phyloP scores from a whole-genome alignment of 345 rosid genomes.

The Tarenaya hassleriana region DNA sequence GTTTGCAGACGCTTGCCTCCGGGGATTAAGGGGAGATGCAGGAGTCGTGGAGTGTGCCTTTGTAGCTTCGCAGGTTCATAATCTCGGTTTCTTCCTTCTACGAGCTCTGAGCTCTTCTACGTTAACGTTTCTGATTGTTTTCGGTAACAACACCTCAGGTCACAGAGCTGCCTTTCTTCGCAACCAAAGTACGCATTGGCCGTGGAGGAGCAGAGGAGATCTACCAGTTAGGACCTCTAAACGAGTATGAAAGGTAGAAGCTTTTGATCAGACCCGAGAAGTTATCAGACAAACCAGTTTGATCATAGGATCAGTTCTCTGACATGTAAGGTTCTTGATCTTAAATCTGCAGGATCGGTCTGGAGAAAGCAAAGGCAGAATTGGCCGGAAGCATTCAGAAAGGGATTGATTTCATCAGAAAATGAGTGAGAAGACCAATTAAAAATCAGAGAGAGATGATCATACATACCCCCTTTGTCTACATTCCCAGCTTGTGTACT shows the following conservation, averaged over 20 bases:
- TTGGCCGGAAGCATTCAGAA: slow-evolving; percentile 65
- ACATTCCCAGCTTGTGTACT: background rate
- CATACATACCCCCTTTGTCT: slow-evolving; percentile 10
- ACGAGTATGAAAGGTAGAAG: slow-evolving; percentile 56
- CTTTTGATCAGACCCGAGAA: background rate
- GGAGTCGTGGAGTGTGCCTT: slow-evolving; percentile 54
- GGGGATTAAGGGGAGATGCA: slow-evolving; percentile 73
- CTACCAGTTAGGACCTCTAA: slow-evolving; percentile 62
- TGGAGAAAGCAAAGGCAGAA: slow-evolving; percentile 74
- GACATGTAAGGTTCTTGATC: background rate
- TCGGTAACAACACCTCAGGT: slow-evolving; percentile 35
- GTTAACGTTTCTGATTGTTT: background rate
- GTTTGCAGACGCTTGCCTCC: slow-evolving; percentile 77
- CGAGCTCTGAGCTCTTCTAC: slow-evolving; percentile 4
- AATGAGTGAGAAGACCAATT: slow-evolving; percentile 33
- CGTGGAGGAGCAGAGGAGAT: slow-evolving; percentile 67
- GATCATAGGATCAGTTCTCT: slow-evolving; percentile 2
- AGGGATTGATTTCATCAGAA: slow-evolving; percentile 56
- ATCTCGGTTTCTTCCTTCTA: background rate
- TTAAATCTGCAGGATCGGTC: slow-evolving; percentile 38
- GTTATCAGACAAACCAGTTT: no score
- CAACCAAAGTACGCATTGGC: slow-evolving; percentile 67
- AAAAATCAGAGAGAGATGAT: slow-evolving; percentile 11
- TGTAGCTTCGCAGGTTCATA: slow-evolving; percentile 50
- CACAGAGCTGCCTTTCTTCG: slow-evolving; percentile 75